Conservation (phyloP, 805 yeast species). For the Brettanomyces naardenensis region DNA sequence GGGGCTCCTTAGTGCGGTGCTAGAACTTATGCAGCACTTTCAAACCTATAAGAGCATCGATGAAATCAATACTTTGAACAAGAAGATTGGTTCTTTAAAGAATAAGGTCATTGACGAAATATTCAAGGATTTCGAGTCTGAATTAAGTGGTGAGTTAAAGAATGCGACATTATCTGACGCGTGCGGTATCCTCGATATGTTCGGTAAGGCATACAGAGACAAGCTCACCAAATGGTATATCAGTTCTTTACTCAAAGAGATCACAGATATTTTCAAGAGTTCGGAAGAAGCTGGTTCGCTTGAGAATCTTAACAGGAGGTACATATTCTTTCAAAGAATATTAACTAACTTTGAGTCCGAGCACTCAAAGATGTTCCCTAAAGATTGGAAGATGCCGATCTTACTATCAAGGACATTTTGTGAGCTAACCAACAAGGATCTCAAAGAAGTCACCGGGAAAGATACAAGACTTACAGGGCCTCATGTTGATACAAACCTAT, state of each 20-base stretch:
- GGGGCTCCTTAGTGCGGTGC: constrained; percentile 58
- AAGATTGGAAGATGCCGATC: constrained; percentile 61
- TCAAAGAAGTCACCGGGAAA: constrained; percentile 41
- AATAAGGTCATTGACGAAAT: constrained; percentile 59
- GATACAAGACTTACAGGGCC: constrained; percentile 27
- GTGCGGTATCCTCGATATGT: constrained; percentile 60
- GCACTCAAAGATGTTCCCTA: constrained; percentile 52
- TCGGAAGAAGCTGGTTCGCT: constrained; percentile 92
- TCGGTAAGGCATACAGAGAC: constrained; percentile 49
- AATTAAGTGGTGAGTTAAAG: constrained; percentile 29
- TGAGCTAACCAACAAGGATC: constrained; percentile 58
- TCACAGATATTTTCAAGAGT: constrained; percentile 63
- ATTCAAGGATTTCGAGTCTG: constrained; percentile 61
- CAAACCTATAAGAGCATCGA: constrained; percentile 76
- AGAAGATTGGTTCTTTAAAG: constrained; percentile 51
- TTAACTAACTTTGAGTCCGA: constrained; percentile 47
- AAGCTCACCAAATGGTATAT: constrained; percentile 70
- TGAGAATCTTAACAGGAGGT: constrained; percentile 79
- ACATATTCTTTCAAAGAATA: constrained; percentile 69
- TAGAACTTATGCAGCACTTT: constrained; percentile 65
- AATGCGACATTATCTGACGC: constrained; percentile 45
- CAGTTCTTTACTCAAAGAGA: constrained; percentile 61
- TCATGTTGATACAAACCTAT: constrained; percentile 49
- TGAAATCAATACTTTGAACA: constrained; percentile 62
- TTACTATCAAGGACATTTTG: constrained; percentile 59